phyloP scores from a whole-genome alignment of 1,284 basidiomycete species.

The Cryptococcus maquisensis region DNA sequence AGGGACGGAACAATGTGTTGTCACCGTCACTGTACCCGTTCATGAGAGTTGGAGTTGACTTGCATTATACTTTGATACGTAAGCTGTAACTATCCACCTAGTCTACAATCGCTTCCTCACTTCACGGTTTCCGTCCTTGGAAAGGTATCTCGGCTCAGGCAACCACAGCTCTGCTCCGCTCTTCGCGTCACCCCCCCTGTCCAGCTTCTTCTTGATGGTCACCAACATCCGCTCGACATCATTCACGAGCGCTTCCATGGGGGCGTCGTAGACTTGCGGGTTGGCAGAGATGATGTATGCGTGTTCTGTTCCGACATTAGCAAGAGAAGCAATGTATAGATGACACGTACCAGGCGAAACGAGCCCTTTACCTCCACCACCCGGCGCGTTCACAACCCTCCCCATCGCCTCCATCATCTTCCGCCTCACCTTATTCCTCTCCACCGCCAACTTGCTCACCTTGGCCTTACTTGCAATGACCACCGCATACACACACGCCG shows the following conservation, averaged over 20 bases:
- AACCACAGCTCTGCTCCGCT: not conserved
- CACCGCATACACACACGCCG: conserved; percentile 6
- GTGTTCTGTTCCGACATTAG: too few species aligned
- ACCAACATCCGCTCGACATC: too few species aligned
- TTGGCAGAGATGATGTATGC: too few species aligned
- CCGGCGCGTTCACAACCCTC: conserved; percentile 8
- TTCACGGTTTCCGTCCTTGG: not conserved
- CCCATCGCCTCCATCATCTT: conserved; percentile 16
- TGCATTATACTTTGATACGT: too few species aligned
- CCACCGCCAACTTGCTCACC: conserved; percentile 20
- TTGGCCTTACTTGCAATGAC: conserved; percentile 8
- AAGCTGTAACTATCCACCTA: too few species aligned
- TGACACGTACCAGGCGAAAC: conserved; percentile 1
- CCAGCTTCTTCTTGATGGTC: too few species aligned
- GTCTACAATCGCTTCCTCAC: not conserved
- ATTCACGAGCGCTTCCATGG: too few species aligned
- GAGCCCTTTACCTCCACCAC: not conserved
- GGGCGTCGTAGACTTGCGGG: too few species aligned
- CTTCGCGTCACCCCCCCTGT: not conserved
- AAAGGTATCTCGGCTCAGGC: not conserved
- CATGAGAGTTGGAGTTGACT: too few species aligned
- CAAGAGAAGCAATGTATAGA: not conserved
- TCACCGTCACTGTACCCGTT: too few species aligned
- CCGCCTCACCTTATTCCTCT: conserved; percentile 13
- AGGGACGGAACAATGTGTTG: too few species aligned